Evolutionary conservation across 2,329 filamentous ascomycete species (phyloP), one percentile per base, ranked within the genome.

Genomic region (Aspergillus sp.): DNA sequence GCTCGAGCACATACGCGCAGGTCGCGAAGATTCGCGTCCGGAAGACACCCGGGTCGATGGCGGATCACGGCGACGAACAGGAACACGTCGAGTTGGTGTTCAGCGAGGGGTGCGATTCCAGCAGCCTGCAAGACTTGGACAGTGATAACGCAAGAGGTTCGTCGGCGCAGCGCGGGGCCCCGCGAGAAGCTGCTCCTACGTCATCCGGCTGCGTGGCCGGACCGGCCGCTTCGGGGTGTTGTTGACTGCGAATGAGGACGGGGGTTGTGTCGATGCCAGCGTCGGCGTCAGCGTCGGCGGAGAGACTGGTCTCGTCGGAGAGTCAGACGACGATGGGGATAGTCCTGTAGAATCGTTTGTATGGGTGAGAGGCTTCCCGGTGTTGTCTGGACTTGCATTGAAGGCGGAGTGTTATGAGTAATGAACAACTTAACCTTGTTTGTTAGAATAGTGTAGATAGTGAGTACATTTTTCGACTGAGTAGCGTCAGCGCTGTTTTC

Each of bases 81-180:
- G 20, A 52, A 36, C 58, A 49, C 24, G 42, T 56, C 18, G 58
- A 60, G 14, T 36, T 57, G 12, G 22, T 56, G 3, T 60, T 60
- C 22, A 50, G 54, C 7, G 54, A 54, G 11, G n/a, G n/a, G n/a
- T n/a, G n/a, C n/a, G n/a, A n/a, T n/a, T n/a, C n/a, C n/a, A n/a
- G n/a, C n/a, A 14, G 16, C 14, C 22, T n/a, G 16, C 29, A 18
- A 36, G 12, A 32, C 12, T 6, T 16, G 7, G 5, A 6, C 11
- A n/a, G 51, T 18, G 11, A 16, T 16, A n/a, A 4, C 3, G 20
- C 47, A 39, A n/a, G 2, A 3, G 24, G 9, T 45, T 3, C 32
- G 51, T 20, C 42, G 22, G 4, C 52, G 36, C 6, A n/a, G 36
- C 36, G 36, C 11, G 16, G n/a, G 14, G 3, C 6, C 55, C 11